These are phyloP conservation scores for Linum lewisii DNA, from an alignment of 345 rosid genomes.

Conservation along the genomic window DNA sequence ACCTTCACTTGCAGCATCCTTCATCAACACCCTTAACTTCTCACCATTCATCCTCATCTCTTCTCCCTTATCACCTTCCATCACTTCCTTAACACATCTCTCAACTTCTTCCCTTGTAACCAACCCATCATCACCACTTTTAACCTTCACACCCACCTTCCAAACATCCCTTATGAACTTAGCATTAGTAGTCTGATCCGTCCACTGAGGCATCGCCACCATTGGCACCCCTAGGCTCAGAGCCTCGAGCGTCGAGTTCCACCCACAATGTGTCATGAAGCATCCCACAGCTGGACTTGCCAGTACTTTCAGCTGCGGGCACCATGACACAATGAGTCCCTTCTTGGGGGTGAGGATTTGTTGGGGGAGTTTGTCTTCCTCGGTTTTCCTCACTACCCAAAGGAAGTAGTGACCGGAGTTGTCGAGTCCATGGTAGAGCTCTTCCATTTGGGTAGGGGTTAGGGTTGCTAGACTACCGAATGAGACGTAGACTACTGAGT, in stretches of 20 bases:
- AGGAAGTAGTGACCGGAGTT: constrained; percentile 27
- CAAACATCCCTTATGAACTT: constrained; percentile 37
- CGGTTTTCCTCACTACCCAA: constrained; percentile 29
- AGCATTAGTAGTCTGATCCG: constrained; percentile 42
- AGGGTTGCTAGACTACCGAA: constrained; percentile 44
- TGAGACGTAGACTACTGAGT: constrained; percentile 35
- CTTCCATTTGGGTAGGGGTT: constrained; percentile 26
- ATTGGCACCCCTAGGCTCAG: constrained; percentile 36
- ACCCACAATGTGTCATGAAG: constrained; percentile 40
- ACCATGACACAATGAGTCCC: constrained; percentile 34
- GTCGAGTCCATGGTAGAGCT: constrained; percentile 34
- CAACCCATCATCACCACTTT: constrained; percentile 14
- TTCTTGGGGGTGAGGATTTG: constrained; percentile 6
- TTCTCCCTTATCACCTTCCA: constrained; percentile 11
- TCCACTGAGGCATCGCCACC: constrained; percentile 30
- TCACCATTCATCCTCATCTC: background rate
- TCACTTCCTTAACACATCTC: constrained; percentile 24
- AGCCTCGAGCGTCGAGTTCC: constrained; percentile 43
- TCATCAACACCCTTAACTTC: constrained; percentile 9
- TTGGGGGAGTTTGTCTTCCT: constrained; percentile 14
- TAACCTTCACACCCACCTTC: constrained; percentile 33
- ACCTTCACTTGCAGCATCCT: constrained; percentile 29
- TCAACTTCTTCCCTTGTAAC: constrained; percentile 25
- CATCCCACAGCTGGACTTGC: constrained; percentile 36
- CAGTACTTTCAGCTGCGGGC: constrained; percentile 41